Evolutionary conservation across 2,329 filamentous ascomycete genomes (phyloP).

Genomic region (Mollisia scopiformis): DNA sequence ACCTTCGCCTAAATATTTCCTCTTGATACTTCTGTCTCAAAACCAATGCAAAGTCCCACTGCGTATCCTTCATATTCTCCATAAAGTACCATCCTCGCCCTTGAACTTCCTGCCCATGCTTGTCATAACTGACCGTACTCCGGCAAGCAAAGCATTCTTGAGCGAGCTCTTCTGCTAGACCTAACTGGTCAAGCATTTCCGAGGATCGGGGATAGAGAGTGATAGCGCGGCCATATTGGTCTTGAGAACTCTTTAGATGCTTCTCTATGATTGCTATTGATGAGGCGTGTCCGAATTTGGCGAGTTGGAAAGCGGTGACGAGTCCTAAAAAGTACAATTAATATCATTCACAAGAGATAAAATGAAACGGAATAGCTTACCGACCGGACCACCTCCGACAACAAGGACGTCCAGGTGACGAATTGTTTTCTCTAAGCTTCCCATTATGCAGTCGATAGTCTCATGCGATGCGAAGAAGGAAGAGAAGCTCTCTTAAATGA

Average conservation of each 20-base stretch:
- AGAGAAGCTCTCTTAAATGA: background rate
- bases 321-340: conserved; percentile 28
- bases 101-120: conserved; percentile 45
- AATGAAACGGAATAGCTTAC: conserved; percentile 26
- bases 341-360: background rate
- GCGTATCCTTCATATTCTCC: conserved; percentile 54
- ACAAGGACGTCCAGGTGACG: conserved; percentile 41
- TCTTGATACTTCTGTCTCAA: conserved; percentile 59
- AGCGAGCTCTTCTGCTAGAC: conserved; percentile 50
- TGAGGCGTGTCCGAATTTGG: conserved; percentile 39
- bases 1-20: conserved; percentile 51
- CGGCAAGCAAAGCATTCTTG: conserved; percentile 56
- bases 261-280: conserved; percentile 52
- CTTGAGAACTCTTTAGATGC: conserved; percentile 50
- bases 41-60: conserved; percentile 55
- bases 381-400: conserved; percentile 49
- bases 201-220: conserved; percentile 54
- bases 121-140: conserved; percentile 51
- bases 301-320: conserved; percentile 49
- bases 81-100: conserved; percentile 55
- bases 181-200: conserved; percentile 56
- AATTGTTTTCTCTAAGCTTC: conserved; percentile 22
- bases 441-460: conserved; percentile 14
- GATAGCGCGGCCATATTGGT: conserved; percentile 56
- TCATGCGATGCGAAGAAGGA: background rate